These are phyloP conservation scores for Clarireedia homoeocarpa DNA, from an alignment of 2,329 filamentous ascomycete genomes.

Conservation along the genomic window DNA sequence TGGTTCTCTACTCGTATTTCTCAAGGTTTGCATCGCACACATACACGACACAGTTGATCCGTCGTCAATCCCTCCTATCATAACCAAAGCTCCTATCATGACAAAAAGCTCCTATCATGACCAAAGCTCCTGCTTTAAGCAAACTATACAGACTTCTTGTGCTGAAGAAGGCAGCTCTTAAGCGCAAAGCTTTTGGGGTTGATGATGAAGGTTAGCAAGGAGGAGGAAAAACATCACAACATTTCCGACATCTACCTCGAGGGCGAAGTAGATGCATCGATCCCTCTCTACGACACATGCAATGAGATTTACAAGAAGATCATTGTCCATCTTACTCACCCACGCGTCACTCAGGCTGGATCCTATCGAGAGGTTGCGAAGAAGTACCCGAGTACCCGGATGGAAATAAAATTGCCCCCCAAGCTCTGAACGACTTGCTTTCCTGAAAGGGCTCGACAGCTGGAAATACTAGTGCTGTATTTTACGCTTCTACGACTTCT, in stretches of 20 bases:
- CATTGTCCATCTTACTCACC: slow-evolving; percentile 38
- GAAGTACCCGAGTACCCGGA: slow-evolving; percentile 33
- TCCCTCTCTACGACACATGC: slow-evolving; percentile 48
- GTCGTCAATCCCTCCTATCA: no score
- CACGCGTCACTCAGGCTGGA: slow-evolving; percentile 41
- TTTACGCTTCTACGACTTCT: slow-evolving; percentile 51
- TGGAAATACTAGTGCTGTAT: slow-evolving; percentile 42
- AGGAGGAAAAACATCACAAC: slow-evolving; percentile 29
- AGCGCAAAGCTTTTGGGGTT: slow-evolving; percentile 13
- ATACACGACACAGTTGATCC: no score
- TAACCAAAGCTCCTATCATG: no score
- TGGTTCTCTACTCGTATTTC: no score
- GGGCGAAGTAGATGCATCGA: slow-evolving; percentile 38
- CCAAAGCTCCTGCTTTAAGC: not conserved
- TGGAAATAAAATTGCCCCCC: slow-evolving; percentile 34
- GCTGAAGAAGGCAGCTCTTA: slow-evolving; percentile 2
- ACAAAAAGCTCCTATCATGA: not conserved
- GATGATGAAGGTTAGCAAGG: slow-evolving; percentile 29
- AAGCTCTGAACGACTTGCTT: slow-evolving; percentile 42
- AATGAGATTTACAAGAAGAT: slow-evolving; percentile 52
- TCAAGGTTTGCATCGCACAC: no score
- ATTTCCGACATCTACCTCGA: slow-evolving; percentile 37
- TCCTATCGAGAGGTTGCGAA: slow-evolving; percentile 43
- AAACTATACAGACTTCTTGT: not conserved
- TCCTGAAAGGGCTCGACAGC: slow-evolving; percentile 38